Evolutionary conservation across 2,329 filamentous ascomycete genomes (phyloP), one percentile per base, ranked within the genome.

Genomic region (Aspergillus brunneoviolaceus): DNA sequence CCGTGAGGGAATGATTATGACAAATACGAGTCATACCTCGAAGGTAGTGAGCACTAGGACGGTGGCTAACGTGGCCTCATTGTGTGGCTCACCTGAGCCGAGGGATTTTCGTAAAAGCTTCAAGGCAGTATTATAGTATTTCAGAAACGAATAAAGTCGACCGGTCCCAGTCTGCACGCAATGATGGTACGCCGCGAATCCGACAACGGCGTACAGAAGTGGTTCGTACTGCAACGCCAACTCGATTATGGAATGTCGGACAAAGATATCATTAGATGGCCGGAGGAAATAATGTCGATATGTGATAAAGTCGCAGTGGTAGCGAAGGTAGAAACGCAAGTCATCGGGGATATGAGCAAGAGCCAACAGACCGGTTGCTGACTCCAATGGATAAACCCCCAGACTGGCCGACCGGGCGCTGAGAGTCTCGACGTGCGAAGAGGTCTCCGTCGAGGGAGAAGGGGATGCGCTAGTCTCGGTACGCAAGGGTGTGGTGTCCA

Each of bases 41-140:
- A 97, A 95, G 3, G 91, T 96, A 58, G 93, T 92, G 53, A 98
- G 84, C 70, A 98, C 93, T 48, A 99, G 79, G 21, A 98, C 93
- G 0, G 94, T 96, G 61, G 97, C 75, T 33, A 98, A 80, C 0
- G 89, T 96, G 6, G 88, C 85, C 53, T 92, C 82, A 35, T 80
- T 89, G 65, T 91, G 87, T 61, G 85, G 86, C 64, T 92, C 88
- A 59, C 87, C 87, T 57, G 84, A 87, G 63, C 87, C 86, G 19
- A 98, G 79, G 4, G 87, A 89, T 35, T 83, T 82, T 9, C 96
- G 82, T 19, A 99, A 82, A 27, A 92, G 79, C 1, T 85, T 89
- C 29, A 99, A 89, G 10, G 94, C 93, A 71, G 87, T 89, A 75
- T 96, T 93, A 79, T 98, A 97, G 70, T 96, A 96, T 60, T 87